These are phyloP conservation scores for Colletotrichum phormii DNA, from an alignment of 2,329 filamentous ascomycete species.

Conservation along the genomic window DNA sequence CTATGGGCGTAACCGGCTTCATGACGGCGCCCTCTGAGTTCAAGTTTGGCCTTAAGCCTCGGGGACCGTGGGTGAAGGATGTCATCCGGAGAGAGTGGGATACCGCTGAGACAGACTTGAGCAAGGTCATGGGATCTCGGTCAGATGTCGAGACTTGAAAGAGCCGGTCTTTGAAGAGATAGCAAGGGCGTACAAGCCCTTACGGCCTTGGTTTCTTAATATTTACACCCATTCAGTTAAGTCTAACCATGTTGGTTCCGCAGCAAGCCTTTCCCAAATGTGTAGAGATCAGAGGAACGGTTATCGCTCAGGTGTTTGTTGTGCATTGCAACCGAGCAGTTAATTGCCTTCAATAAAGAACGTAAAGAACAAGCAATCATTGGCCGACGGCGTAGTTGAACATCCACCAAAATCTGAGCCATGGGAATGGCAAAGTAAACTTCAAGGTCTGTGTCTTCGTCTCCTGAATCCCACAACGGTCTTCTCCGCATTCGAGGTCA, in stretches of 20 bases:
- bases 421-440: background rate
- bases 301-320: too few species aligned
- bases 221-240: too few species aligned
- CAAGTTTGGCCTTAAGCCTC: conserved; percentile 42
- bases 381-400: too few species aligned
- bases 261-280: too few species aligned
- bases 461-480: background rate
- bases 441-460: background rate
- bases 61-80: conserved; percentile 45
- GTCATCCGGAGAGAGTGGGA: conserved; percentile 38
- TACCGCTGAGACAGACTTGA: conserved; percentile 25
- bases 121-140: conserved; percentile 25
- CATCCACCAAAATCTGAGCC: background rate
- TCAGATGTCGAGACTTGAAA: conserved; percentile 13
- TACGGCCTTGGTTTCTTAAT: too few species aligned
- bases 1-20: conserved; percentile 42
- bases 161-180: too few species aligned
- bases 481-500: background rate
- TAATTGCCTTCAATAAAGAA: too few species aligned
- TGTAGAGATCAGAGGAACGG: too few species aligned
- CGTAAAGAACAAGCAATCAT: too few species aligned
- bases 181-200: too few species aligned
- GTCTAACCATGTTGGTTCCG: too few species aligned
- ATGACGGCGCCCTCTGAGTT: conserved; percentile 44
- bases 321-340: too few species aligned